Percentiles rank a stretch among this genome's conserved stretches.
phyloP scores from a whole-genome alignment of 208 protist species.

The Novymonas esmeraldas region DNA sequence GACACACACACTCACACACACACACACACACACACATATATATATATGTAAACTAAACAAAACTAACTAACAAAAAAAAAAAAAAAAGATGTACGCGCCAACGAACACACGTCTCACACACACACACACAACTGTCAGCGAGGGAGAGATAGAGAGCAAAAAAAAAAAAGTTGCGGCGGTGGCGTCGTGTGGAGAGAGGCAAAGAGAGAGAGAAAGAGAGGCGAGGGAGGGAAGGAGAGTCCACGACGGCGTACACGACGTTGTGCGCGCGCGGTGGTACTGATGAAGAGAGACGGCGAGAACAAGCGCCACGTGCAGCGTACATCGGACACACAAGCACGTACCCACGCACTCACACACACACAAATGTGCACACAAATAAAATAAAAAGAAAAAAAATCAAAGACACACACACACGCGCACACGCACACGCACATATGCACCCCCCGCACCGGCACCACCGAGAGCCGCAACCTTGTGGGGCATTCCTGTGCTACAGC shows the following conservation, averaged over 20 bases:
- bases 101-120: not conserved
- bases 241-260: not conserved
- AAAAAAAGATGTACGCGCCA: too few relatives aligned
- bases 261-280: not conserved
- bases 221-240: not conserved
- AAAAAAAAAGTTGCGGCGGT: not conserved
- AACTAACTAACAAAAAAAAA: not conserved
- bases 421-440: not conserved
- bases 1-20: not conserved
- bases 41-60: not conserved
- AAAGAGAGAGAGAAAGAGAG: not conserved
- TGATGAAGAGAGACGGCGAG: not conserved
- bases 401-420: not conserved
- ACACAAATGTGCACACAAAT: not conserved
- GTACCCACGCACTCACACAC: not conserved
- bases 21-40: slow-evolving; percentile 2
- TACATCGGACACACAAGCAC: not conserved
- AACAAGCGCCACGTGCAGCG: not conserved
- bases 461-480: too few relatives aligned
- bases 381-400: not conserved
- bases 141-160: not conserved
- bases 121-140: not conserved
- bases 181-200: not conserved
- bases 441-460: not conserved
- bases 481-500: too few relatives aligned